Conservation (phyloP, 805 yeast species). For the Sungouiella thailandica region DNA sequence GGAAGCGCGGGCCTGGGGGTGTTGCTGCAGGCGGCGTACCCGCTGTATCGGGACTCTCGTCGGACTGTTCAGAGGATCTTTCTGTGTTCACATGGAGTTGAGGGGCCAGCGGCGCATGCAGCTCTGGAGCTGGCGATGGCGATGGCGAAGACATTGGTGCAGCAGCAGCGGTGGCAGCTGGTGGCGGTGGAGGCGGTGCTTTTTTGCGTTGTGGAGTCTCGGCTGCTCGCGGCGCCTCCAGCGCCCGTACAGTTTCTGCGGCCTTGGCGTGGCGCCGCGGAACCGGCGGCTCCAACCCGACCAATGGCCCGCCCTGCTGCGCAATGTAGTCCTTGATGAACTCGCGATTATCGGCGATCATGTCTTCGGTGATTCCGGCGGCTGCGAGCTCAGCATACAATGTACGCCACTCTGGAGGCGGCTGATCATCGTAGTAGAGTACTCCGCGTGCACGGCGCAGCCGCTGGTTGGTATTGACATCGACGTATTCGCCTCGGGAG, state of each 20-base stretch:
- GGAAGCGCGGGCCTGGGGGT: slow-evolving; percentile 20
- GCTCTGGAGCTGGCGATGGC: slow-evolving; percentile 6
- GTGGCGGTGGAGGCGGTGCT: slow-evolving; percentile 17
- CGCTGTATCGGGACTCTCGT: slow-evolving; percentile 4
- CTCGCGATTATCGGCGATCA: slow-evolving; percentile 82
- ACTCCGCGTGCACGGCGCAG: slow-evolving; percentile 52
- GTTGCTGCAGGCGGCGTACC: neutral
- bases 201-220: slow-evolving; percentile 8
- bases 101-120: neutral
- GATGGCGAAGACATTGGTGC: slow-evolving; percentile 4
- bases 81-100: too few species aligned
- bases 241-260: neutral
- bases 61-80: too few species aligned
- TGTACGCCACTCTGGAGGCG: slow-evolving; percentile 82
- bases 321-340: slow-evolving; percentile 76
- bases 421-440: slow-evolving; percentile 68
- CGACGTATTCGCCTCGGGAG: slow-evolving; percentile 59
- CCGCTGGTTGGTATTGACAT: slow-evolving; percentile 49
- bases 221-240: slow-evolving; percentile 3
- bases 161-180: slow-evolving; percentile 4
- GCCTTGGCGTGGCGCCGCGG: slow-evolving; percentile 42
- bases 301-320: slow-evolving; percentile 72
- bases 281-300: slow-evolving; percentile 80
- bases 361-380: slow-evolving; percentile 80
- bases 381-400: slow-evolving; percentile 67